A percentile compares a stretch with the other conserved stretches of the same genome.
phyloP scores from a whole-genome alignment of 2,329 filamentous ascomycete genomes.

The Pseudopithomyces maydicus region DNA sequence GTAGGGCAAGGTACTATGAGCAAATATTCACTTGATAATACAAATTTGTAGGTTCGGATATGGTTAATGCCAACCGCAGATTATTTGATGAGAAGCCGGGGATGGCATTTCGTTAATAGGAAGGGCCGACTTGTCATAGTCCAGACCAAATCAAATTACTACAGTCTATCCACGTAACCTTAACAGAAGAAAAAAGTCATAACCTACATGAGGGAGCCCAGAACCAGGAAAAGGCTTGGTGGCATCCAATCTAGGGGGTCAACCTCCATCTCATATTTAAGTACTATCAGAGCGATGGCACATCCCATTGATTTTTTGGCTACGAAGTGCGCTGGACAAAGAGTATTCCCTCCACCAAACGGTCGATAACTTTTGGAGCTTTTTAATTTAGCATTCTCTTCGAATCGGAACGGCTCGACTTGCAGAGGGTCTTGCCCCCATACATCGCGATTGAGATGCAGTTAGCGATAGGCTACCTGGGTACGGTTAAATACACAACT shows the following conservation, averaged over 20 bases:
- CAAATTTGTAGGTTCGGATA: too few relatives aligned
- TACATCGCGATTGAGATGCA: conserved; percentile 14
- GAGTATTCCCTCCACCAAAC: conserved; percentile 17
- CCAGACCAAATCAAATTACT: too few relatives aligned
- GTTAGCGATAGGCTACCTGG: conserved; percentile 12
- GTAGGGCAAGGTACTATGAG: too few relatives aligned
- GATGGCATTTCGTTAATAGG: too few relatives aligned
- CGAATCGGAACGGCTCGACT: conserved; percentile 16
- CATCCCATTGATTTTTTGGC: conserved; percentile 3
- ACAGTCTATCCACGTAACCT: too few relatives aligned
- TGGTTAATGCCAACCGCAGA: too few relatives aligned
- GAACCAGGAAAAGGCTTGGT: conserved; percentile 2
- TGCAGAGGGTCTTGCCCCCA: conserved; percentile 11
- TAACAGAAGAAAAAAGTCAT: too few relatives aligned
- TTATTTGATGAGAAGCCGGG: too few relatives aligned
- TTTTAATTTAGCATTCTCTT: conserved; percentile 11
- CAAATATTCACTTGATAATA: too few relatives aligned
- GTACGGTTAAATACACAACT: neutral
- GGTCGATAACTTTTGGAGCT: conserved; percentile 12
- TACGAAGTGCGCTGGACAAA: conserved; percentile 19
- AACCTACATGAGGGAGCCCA: too few relatives aligned
- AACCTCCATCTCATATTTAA: conserved; percentile 4
- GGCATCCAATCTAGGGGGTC: neutral
- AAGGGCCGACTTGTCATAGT: too few relatives aligned
- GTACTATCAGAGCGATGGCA: conserved; percentile 10